A percentile compares a stretch with the other conserved stretches of the same genome.
Conservation (phyloP, 495 filamentous ascomycete species). For the Penicillium herquei region DNA sequence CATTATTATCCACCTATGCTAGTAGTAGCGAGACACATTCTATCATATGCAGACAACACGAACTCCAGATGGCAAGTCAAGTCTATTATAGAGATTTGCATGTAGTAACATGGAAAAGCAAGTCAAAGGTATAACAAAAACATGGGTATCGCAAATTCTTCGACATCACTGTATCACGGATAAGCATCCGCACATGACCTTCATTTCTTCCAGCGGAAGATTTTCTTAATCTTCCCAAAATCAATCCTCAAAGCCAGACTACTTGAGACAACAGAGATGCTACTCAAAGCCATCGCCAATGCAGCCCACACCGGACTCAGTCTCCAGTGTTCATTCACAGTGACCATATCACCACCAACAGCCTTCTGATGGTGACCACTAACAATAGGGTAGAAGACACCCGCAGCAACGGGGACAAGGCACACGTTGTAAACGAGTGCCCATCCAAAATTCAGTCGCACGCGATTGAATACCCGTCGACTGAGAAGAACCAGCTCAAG, state of each 20-base stretch:
- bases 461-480: constrained; percentile 67
- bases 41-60: no score
- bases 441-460: constrained; percentile 88
- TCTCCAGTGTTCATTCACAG: constrained; percentile 42
- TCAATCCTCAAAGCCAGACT: constrained; percentile 63
- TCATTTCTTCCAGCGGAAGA: constrained; percentile 14
- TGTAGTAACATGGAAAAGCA: no score
- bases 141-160: no score
- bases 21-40: no score
- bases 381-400: constrained; percentile 70
- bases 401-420: constrained; percentile 81
- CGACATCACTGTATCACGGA: no score
- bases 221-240: constrained; percentile 21
- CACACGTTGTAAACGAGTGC: constrained; percentile 81
- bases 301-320: constrained; percentile 83
- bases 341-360: constrained; percentile 23
- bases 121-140: no score
- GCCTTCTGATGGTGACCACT: constrained; percentile 45
- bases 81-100: no score
- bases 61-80: no score
- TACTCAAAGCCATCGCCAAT: constrained; percentile 83
- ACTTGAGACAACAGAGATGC: constrained; percentile 75
- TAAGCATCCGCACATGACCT: not conserved
- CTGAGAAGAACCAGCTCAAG: constrained; percentile 72
- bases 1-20: no score